Evolutionary conservation across 768 basidiomycete species (phyloP), one percentile per base, ranked within the genome.

Genomic region (Xerocomellus amylosporus): DNA sequence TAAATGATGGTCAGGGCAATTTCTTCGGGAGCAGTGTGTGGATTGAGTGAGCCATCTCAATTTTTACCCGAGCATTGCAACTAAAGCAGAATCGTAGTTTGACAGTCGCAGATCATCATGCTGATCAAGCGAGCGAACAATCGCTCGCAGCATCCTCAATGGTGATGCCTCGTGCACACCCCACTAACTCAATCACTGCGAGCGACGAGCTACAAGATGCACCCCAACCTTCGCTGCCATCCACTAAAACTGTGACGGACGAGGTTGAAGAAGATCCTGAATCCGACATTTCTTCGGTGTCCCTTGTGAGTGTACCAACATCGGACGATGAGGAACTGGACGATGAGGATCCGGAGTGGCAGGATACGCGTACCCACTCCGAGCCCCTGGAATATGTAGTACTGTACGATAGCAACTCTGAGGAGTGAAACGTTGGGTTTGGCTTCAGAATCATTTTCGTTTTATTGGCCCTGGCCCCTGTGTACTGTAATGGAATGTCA

Each of bases 11-110:
- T 6, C 62, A 75, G 17, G 82, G 80, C 2, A 76, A 75, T 39
- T 65, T 82, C 42, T 93, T 93, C 61, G 90, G 24, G 74, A 85
- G 49, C 33, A 85, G 79, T 53, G 76, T 93, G 19, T 91, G 90
- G 88, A 81, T 88, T 24, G 88, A 90, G 90, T 90, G 55, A 69
- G 87, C 75, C 14, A 3, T 54, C 24, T 40, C n/a, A 17, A 51
- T 20, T n/a, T n/a, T 38, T n/a, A 5, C 42, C 13, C 13, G 33
- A 19, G 10, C 56, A 28, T 38, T 43, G 39, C 40, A 28, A 40
- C 47, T 54, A 8, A 65, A 3, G 6, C 26, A 37, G 47, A 56
- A 42, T 47, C 28, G 10, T 52, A 90, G 88, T 54, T 84, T 91
- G 66, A 80, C 77, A 49, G 88, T 91, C n/a, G 75, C 74, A 14